phyloP scores from a whole-genome alignment of 2,329 filamentous ascomycete genomes.

The Boeremia lycopersici region DNA sequence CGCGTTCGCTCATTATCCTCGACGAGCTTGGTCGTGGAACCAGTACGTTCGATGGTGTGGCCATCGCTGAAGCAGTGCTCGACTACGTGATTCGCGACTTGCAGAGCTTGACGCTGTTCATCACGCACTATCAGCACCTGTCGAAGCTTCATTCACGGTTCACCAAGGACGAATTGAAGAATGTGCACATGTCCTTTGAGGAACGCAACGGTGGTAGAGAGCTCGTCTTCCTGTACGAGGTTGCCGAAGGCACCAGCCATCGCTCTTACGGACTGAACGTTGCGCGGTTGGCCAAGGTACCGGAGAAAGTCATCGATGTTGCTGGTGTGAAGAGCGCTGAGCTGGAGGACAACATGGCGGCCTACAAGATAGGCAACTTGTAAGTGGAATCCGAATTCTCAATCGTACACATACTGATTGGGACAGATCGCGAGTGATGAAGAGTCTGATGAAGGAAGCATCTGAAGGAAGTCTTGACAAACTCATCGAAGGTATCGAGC shows the following conservation, averaged over 20 bases:
- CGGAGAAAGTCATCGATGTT: conserved; percentile 75
- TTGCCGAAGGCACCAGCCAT: conserved; percentile 89
- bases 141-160: conserved; percentile 75
- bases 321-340: conserved; percentile 80
- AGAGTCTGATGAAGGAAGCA: conserved; percentile 30
- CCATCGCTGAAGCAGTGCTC: conserved; percentile 91
- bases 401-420: conserved; percentile 14
- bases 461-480: conserved; percentile 44
- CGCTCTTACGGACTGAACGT: conserved; percentile 95
- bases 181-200: conserved; percentile 92
- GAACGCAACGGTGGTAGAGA: conserved; percentile 64
- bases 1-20: conserved; percentile 83
- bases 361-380: conserved; percentile 41
- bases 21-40: conserved; percentile 95
- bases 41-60: conserved; percentile 92
- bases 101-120: conserved; percentile 85
- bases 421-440: conserved; percentile 30
- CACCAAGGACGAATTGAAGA: conserved; percentile 68
- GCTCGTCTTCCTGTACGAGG: conserved; percentile 93
- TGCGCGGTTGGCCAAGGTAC: conserved; percentile 81
- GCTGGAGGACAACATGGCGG: conserved; percentile 69
- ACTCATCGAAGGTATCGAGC: conserved; percentile 52
- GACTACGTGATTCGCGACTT: conserved; percentile 79
- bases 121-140: conserved; percentile 95
- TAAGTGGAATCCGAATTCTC: conserved; percentile 23